These are phyloP conservation scores for Cladophialophora psammophila DNA, from an alignment of 2,329 filamentous ascomycete species.

Conservation along the genomic window DNA sequence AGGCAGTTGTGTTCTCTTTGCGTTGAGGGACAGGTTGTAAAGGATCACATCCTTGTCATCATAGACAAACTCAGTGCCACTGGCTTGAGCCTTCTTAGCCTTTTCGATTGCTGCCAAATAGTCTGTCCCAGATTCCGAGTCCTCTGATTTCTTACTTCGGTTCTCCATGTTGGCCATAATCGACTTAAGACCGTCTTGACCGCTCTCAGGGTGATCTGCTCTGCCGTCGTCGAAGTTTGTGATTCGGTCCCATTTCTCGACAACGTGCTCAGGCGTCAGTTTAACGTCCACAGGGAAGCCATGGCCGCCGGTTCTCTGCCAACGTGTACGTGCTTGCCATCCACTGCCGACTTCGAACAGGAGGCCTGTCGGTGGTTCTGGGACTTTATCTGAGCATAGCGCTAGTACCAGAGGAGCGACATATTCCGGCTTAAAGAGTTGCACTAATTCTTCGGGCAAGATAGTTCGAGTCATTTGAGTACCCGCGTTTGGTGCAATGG, in stretches of 20 bases:
- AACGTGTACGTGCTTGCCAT: constrained; percentile 90
- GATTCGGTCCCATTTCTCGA: constrained; percentile 78
- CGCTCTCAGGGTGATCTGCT: constrained; percentile 83
- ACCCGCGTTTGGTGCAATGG: constrained; percentile 95
- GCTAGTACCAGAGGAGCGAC: constrained; percentile 91
- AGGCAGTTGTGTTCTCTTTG: constrained; percentile 85
- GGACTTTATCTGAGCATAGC: constrained; percentile 85
- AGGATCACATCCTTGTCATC: constrained; percentile 88
- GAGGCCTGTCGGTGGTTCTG: constrained; percentile 80
- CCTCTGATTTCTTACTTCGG: constrained; percentile 62
- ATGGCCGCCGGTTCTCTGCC: constrained; percentile 89
- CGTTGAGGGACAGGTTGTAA: constrained; percentile 93
- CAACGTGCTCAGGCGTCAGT: constrained; percentile 83
- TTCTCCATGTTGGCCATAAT: constrained; percentile 88
- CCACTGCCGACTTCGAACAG: constrained; percentile 95
- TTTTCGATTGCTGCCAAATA: constrained; percentile 77
- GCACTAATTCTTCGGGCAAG: constrained; percentile 95
- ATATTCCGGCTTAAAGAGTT: constrained; percentile 99
- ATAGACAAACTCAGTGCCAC: constrained; percentile 81
- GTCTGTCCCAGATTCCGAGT: constrained; percentile 60
- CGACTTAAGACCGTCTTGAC: constrained; percentile 77
- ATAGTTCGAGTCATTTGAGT: constrained; percentile 94
- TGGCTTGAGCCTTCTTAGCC: constrained; percentile 73
- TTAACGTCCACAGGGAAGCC: constrained; percentile 88
- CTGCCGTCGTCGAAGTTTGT: constrained; percentile 86